Evolutionary conservation across 2,329 filamentous ascomycete genomes (phyloP).

Genomic region (Fusarium bulbicola): DNA sequence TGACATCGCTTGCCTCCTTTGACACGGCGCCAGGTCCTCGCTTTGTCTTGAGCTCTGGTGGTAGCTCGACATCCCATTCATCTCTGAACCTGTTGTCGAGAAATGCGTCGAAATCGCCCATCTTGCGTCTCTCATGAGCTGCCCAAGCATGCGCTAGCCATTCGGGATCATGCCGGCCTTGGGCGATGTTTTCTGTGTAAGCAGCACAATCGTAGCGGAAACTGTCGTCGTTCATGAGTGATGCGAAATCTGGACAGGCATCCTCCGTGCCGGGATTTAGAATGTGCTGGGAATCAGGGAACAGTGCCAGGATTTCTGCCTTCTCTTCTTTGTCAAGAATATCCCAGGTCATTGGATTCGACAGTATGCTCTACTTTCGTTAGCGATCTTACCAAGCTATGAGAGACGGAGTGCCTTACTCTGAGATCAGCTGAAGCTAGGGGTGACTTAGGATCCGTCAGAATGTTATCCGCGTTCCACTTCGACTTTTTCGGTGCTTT

Average conservation of each 20-base stretch:
- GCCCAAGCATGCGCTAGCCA: conserved; percentile 63
- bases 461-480: conserved; percentile 49
- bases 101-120: conserved; percentile 61
- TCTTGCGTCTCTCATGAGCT: conserved; percentile 58
- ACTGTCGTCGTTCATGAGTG: conserved; percentile 57
- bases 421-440: conserved; percentile 51
- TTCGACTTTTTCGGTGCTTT: conserved; percentile 44
- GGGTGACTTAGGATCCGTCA: conserved; percentile 51
- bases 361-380: conserved; percentile 47
- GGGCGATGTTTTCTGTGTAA: conserved; percentile 56
- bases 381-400: not conserved
- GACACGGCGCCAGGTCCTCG: not conserved
- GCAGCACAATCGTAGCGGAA: conserved; percentile 58
- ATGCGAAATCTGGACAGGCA: conserved; percentile 53
- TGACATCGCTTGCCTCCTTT: conserved; percentile 10
- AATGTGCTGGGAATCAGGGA: conserved; percentile 52
- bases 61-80: conserved; percentile 58
- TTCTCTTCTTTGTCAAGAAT: conserved; percentile 47
- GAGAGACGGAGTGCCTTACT: conserved; percentile 31
- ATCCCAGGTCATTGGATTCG: conserved; percentile 52
- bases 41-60: conserved; percentile 44
- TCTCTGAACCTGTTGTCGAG: conserved; percentile 56
- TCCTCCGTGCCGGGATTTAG: conserved; percentile 46
- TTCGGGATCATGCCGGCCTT: conserved; percentile 60
- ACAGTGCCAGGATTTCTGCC: conserved; percentile 50